Base-by-base conservation (phyloP, 192 early-diverging fungal species). In the Podila clonocystis region DNA sequence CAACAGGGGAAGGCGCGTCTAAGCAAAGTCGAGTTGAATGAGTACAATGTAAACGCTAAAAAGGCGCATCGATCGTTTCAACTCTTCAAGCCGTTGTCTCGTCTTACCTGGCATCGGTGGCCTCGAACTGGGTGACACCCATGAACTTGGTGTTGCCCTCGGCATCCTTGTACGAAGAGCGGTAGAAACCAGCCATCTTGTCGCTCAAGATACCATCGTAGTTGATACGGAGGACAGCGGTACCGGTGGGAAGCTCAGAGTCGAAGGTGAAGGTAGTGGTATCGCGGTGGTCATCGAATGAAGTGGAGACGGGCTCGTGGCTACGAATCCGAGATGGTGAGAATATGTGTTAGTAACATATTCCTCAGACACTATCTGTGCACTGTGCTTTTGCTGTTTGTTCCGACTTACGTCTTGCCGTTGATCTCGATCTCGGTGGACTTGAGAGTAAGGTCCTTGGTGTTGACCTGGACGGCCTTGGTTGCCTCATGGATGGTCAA, bases 121-220 rank as follows among this genome's bases (percentile, higher is more conserved):
- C 88, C 88, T 98, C 95, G 82, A 98, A 99, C 83, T 99, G 97
- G 28, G 98, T 98, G n/a, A 93, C 93, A 36, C 93, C 96, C 83
- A 99, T 87, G 82, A 92, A 90, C 65, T 79, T 72, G 5, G 70
- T 79, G 61, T 79, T 79, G 24, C 83, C 83, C 58, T 75, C 66
- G 4, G 67, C 64, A 58, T 87, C 84, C 49, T 75, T 70, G 68
- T 77, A 98, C 36, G 87, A 86, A 52, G 91, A 92, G 58, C 96
- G 91, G 87, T 99, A 99, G 85, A 99, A 99, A n/a, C 98, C 97
- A 57, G 88, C 87, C 96, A 99, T 96, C 74, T 95, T 88, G 85
- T 99, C 91, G 74, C 94, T 95, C 68, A 92, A 84, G 52, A 88
- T 84, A 67, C 93, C 91, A 38, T 83, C 83, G 70, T 91, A 95